Conservation (phyloP, 2,329 filamentous ascomycete species). For the Hymenoscyphus albidus region DNA sequence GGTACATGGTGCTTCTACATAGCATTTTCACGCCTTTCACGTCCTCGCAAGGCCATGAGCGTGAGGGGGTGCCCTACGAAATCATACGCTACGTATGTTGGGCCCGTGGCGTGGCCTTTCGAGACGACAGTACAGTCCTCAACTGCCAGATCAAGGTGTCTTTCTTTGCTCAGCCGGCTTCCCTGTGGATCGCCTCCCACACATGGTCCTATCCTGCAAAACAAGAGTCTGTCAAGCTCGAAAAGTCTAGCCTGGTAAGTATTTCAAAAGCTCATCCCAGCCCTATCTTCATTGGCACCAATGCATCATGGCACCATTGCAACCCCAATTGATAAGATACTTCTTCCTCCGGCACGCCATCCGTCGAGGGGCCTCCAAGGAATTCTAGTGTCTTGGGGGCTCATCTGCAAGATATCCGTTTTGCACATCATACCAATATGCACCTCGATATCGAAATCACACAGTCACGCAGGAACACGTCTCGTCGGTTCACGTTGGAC, state of each 20-base stretch:
- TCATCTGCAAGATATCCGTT: conserved; percentile 6
- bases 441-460: conserved; percentile 10
- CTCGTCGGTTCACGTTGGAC: conserved; percentile 3
- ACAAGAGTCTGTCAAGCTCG: not conserved
- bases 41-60: not conserved
- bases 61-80: not conserved
- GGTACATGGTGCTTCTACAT: not conserved
- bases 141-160: not conserved
- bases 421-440: conserved; percentile 8
- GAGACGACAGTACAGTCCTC: no score
- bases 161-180: not conserved
- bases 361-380: not conserved
- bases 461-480: conserved; percentile 13
- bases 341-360: not conserved
- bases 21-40: not conserved
- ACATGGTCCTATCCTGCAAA: not conserved
- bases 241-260: not conserved
- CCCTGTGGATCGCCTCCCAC: not conserved
- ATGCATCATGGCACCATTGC: not conserved
- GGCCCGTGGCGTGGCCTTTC: not conserved
- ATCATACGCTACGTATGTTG: not conserved
- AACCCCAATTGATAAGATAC: not conserved
- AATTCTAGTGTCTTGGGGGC: no score
- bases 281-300: not conserved
- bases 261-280: not conserved